These are phyloP conservation scores for Gomphus bonarii DNA, from an alignment of 1,284 basidiomycete genomes.

Conservation along the genomic window DNA sequence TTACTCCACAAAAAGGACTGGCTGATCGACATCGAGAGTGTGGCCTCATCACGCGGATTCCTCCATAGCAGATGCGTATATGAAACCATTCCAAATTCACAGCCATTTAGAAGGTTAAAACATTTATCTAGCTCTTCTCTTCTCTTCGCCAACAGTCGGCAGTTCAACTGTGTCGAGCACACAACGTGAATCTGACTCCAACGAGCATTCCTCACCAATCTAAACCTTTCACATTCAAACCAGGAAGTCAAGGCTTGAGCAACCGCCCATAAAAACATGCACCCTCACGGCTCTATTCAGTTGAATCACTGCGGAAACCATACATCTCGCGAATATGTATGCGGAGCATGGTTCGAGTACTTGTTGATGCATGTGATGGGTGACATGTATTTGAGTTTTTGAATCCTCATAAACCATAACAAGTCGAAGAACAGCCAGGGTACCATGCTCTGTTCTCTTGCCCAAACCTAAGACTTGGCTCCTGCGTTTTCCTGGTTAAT, in stretches of 20 bases:
- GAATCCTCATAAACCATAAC: neutral
- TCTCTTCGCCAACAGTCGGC: neutral
- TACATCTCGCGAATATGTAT: neutral
- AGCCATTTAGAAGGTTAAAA: neutral
- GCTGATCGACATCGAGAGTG: neutral
- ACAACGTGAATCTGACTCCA: too few species aligned
- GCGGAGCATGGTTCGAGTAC: neutral
- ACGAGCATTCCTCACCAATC: too few species aligned
- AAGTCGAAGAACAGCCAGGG: neutral
- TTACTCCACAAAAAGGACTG: neutral
- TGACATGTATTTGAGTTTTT: neutral
- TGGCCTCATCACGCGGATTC: too few species aligned
- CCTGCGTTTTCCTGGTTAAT: neutral
- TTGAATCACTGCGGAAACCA: neutral
- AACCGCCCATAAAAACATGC: neutral
- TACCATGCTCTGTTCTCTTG: neutral
- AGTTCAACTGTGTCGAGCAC: neutral
- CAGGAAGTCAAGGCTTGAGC: too few species aligned
- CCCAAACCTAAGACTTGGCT: neutral
- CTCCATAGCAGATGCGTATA: neutral
- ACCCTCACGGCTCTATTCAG: neutral
- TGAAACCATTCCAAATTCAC: neutral
- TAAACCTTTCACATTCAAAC: too few species aligned
- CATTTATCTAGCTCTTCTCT: neutral
- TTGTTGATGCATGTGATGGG: neutral